Conservation (phyloP, 2,329 filamentous ascomycete genomes). For the Conoideocrella luteorostrata region DNA sequence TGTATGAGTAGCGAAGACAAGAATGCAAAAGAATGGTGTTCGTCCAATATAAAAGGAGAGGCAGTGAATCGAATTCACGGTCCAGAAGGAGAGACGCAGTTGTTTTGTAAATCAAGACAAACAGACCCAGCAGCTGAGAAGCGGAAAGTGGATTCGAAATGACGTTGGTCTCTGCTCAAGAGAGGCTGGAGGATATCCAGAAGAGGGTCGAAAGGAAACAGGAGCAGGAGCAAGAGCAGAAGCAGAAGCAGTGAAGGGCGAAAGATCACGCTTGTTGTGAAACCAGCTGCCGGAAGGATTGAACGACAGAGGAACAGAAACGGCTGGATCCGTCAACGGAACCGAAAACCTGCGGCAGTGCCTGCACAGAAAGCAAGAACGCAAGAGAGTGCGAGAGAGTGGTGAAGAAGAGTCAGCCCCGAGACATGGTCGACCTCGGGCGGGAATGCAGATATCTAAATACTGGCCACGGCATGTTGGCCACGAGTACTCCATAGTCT, state of each 20-base stretch:
- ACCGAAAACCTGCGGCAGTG: background rate
- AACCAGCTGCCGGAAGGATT: conserved; percentile 27
- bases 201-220: conserved; percentile 5
- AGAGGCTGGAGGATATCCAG: background rate
- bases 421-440: conserved; percentile 3
- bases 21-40: background rate
- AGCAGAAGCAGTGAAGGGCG: conserved; percentile 5
- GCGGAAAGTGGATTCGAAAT: conserved; percentile 9
- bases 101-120: background rate
- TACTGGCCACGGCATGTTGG: conserved; percentile 4
- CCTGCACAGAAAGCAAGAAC: conserved; percentile 7
- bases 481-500: background rate
- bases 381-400: conserved; percentile 1
- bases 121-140: conserved; percentile 1
- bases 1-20: background rate
- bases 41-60: conserved; percentile 4
- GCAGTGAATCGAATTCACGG: background rate
- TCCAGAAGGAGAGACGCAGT: background rate
- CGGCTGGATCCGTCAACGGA: conserved; percentile 6
- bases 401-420: background rate
- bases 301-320: conserved; percentile 17
- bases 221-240: too few relatives aligned
- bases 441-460: conserved; percentile 16
- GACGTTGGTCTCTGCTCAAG: conserved; percentile 14
- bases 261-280: conserved; percentile 8